Evolutionary conservation across 768 basidiomycete species (phyloP), one percentile per base, ranked within the genome.

Genomic region (Termitomyces sp.): DNA sequence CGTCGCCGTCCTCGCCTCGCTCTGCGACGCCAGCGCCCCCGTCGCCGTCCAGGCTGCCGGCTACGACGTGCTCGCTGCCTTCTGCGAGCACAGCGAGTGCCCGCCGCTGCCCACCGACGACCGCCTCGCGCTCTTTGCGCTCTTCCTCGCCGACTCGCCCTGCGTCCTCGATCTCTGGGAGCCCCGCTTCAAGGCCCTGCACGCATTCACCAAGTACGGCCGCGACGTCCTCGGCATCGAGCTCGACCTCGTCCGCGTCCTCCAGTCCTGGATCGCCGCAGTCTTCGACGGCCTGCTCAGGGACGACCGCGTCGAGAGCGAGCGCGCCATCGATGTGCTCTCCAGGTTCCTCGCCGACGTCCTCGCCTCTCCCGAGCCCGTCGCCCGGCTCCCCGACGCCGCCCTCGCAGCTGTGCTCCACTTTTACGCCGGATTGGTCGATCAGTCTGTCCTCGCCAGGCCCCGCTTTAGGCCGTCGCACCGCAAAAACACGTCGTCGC

Each of bases 121-220:
- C 57, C 76, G 84, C 28, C 69, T 88, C 10, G 75, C 83, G 0
- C 86, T 84, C 58, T 83, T 90, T 53, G 81, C 85, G 16, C 72
- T 90, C 33, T 85, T 92, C 66, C 71, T 83, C 3, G 77, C 70
- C 16, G 66, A 70, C 5, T 71, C 69, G 1, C 69, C 75, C 0
- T 91, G 90, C 89, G 75, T 73, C 3, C 61, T 71, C n/a, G 90
- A 91, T 26, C 71, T 88, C 0, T 90, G 90, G 79, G 87, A 90
- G 61, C 74, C 82, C 1, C 80, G 86, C 20, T 82, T 86, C 64
- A 86, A 84, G 60, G 88, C 89, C 2, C 73, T 91, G 1, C 72
- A 80, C 4, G 81, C 86, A 3, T 75, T 92, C 52, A 86, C 86
- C 36, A 79, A 75, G 59, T 80, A 74, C 41, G 88, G 87, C 6